These are phyloP conservation scores for Xylaria sp. DNA, from an alignment of 2,329 filamentous ascomycete species.

Conservation along the genomic window DNA sequence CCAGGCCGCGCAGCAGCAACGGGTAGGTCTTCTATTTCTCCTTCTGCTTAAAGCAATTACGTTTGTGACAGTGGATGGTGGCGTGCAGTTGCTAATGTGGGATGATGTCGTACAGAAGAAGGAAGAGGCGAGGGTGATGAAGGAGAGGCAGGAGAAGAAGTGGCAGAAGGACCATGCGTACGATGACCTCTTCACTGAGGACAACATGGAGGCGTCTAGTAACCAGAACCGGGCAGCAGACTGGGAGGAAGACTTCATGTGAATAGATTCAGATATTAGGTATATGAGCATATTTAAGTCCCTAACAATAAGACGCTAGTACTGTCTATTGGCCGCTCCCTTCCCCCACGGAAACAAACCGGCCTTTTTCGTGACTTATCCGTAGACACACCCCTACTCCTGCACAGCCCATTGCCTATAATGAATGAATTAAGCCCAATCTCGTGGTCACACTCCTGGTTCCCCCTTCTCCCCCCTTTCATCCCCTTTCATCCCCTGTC, in stretches of 20 bases:
- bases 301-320: conserved; percentile 4
- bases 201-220: conserved; percentile 74
- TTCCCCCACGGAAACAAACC: neutral
- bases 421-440: too few species aligned
- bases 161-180: conserved; percentile 98
- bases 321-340: neutral
- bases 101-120: conserved; percentile 60
- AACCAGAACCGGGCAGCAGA: conserved; percentile 82
- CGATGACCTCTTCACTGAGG: conserved; percentile 85
- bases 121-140: conserved; percentile 71
- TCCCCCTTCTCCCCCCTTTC: neutral
- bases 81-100: neutral
- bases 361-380: neutral
- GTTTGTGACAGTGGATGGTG: neutral
- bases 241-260: conserved; percentile 95
- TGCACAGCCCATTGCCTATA: too few species aligned
- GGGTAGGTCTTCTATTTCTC: conserved; percentile 50
- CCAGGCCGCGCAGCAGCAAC: conserved; percentile 60
- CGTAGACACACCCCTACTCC: neutral
- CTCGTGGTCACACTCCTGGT: neutral
- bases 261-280: conserved; percentile 29
- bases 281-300: conserved; percentile 6
- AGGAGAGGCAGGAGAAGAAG: conserved; percentile 86
- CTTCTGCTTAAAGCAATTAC: neutral
- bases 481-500: neutral